Evolutionary conservation across 345 rosid species (phyloP).

Genomic region (Eucalyptus polybractea): DNA sequence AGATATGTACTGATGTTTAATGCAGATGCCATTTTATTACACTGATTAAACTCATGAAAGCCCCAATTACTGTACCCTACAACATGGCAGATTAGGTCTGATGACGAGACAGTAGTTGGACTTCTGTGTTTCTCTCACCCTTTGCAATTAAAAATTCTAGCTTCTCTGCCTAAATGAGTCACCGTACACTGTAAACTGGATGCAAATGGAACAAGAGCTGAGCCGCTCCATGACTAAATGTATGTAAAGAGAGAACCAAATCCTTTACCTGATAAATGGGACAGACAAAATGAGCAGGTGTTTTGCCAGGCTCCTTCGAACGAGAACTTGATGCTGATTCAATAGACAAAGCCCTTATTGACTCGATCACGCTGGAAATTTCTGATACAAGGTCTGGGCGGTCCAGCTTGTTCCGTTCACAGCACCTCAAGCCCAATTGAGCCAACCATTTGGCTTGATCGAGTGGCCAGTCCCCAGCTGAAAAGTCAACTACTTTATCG

Average conservation of each 20-base stretch:
- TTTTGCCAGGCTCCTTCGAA: constrained; percentile 27
- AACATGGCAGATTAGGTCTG: background rate
- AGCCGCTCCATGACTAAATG: background rate
- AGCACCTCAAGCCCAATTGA: constrained; percentile 57
- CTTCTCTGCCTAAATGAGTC: background rate
- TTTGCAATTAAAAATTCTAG: background rate
- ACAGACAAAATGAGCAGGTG: constrained; percentile 80
- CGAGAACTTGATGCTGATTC: constrained; percentile 9
- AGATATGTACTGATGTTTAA: background rate
- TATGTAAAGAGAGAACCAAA: background rate
- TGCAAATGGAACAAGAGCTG: background rate
- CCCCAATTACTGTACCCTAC: background rate
- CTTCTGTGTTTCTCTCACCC: background rate
- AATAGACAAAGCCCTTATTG: constrained; percentile 25
- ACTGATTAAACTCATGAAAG: background rate
- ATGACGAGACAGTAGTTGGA: background rate
- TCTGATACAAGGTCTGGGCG: constrained; percentile 53
- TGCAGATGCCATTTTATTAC: background rate
- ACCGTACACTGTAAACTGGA: background rate
- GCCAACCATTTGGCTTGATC: constrained; percentile 48
- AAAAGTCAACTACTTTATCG: constrained; percentile 37
- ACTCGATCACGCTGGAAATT: constrained; percentile 35
- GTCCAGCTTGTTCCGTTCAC: constrained; percentile 23
- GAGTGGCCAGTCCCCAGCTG: constrained; percentile 75
- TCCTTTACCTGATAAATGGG: constrained; percentile 80